Evolutionary conservation across 2,329 filamentous ascomycete species (phyloP), one percentile per base, ranked within the genome.

Genomic region (Pestalotiopsis sp.): DNA sequence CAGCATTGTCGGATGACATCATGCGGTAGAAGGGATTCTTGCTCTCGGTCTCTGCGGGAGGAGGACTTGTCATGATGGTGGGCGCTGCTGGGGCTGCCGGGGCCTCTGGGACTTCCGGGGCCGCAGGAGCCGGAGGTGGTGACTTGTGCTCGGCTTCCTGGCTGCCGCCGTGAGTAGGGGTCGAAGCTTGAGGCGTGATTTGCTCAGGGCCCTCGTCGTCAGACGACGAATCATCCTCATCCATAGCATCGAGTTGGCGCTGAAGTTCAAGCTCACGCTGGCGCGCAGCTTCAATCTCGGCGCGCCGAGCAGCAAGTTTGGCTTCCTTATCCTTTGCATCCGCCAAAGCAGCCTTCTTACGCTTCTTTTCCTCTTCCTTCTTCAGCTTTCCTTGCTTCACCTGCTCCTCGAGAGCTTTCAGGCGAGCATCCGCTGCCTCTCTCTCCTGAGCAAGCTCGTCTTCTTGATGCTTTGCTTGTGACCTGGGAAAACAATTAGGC

Each of bases 1-100:
- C 82, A 20, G 85, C 20, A 20, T 52, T 82, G 68, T 89, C 91
- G 6, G 84, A 83, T 11, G 89, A 91, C 85, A 97, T 90, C 83
- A 95, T 96, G 81, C 92, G 93, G 84, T 95, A 94, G 84, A 97
- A 99, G 2, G 96, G 96, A 77, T 98, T 98, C 80, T 93, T 95
- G 75, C 94, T 97, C 80, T 97, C 93, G 2, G 88, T 86, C 72
- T 93, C 91, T 5, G 85, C 82, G 3, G 86, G 84, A 59, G 88
- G 85, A 60, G 88, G 85, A 25, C 45, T 66, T 14, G 64, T 31
- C 27, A 62, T 31, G 31, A 62, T 62, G 31, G 59, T 62, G 7
- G 59, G 59, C 13, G 59, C 27, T 14, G 59, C 27, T 12, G 61
- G 61, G 12, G 61, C 61, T 25, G 57, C 23, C 20, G 57, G 57